Evolutionary conservation across 1,284 basidiomycete genomes (phyloP).

Genomic region (Fomitopsis betulina): DNA sequence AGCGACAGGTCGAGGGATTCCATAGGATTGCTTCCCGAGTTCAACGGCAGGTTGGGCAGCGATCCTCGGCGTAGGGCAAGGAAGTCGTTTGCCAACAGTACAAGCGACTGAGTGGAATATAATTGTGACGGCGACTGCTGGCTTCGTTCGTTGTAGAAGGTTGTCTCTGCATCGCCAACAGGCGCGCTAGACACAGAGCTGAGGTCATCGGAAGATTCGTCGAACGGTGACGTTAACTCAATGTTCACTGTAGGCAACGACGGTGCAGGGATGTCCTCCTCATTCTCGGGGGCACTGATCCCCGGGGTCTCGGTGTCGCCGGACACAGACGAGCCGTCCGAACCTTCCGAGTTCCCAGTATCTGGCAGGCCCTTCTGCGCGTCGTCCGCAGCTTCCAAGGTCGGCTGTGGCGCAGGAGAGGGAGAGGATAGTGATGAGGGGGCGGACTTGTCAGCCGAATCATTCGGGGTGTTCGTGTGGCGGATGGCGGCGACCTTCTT

Average conservation of each 20-base stretch:
- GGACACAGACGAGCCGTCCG: background rate
- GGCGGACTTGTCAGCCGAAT: background rate
- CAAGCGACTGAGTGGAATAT: background rate
- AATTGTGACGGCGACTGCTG: background rate
- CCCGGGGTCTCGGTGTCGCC: constrained; percentile 2
- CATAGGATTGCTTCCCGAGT: constrained; percentile 3
- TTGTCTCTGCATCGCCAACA: background rate
- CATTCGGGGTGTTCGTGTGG: background rate
- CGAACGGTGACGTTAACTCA: background rate
- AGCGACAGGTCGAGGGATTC: constrained; percentile 7
- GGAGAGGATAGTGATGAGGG: constrained; percentile 1
- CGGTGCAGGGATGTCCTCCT: background rate
- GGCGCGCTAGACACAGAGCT: background rate
- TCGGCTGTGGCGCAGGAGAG: background rate
- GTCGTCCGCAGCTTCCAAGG: background rate
- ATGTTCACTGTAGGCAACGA: background rate
- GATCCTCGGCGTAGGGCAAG: constrained; percentile 15
- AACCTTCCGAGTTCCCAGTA: background rate
- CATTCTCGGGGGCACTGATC: background rate
- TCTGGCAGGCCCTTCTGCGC: background rate
- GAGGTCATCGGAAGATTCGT: background rate
- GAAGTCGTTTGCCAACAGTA: constrained; percentile 13
- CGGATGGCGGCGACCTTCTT: constrained; percentile 26
- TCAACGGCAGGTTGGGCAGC: constrained; percentile 9
- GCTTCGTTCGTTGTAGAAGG: background rate